Base-by-base conservation (phyloP, 2,329 filamentous ascomycete species). In the Teratosphaeriaceae sp. region DNA sequence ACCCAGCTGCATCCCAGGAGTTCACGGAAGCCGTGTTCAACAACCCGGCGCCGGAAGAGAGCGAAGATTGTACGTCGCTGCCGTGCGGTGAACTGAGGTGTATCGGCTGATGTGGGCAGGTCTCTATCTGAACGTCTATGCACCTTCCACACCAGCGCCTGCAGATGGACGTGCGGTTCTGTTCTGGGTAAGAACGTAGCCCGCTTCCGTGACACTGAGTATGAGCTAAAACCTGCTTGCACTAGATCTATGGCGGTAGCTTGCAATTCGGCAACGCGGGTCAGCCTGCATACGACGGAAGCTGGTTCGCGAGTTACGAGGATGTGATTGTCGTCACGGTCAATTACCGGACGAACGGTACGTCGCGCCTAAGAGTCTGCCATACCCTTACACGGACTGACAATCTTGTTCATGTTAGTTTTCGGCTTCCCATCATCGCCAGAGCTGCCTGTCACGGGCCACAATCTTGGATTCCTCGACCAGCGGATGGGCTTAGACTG, bases 361-460 rank as follows among this genome's bases (percentile, higher is more conserved):
- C 16, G 43, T 40, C 18, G 8, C 16, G 20, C 13, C 34, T 15
- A 3, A n/a, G n/a, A n/a, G n/a, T n/a, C n/a, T n/a, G n/a, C n/a
- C n/a, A n/a, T n/a, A n/a, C n/a, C n/a, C n/a, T n/a, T n/a, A n/a
- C n/a, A n/a, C n/a, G n/a, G n/a, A 40, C 24, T 51, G 11, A 7
- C 21, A 7, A 21, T 30, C 8, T 19, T 3, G 6, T 37, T 9
- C 33, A n/a, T n/a, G n/a, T n/a, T n/a, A 56, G 62, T 64, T n/a
- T 69, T 70, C 48, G 67, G 67, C 9, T 70, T 71, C 52, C 59
- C 62, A 50, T 51, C 52, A 45, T 44, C 64, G 44, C 47, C 65
- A 44, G 50, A 65, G 49, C 43, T 68, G 7, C 63, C 63, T 4
- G 20, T 52, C n/a, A 50, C 45, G 1, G 51, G 51, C 5, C 56